A percentile compares a stretch with the other conserved stretches of the same genome.
phyloP scores from a whole-genome alignment of 805 yeast genomes.

The Isabelozyma rhagii region DNA sequence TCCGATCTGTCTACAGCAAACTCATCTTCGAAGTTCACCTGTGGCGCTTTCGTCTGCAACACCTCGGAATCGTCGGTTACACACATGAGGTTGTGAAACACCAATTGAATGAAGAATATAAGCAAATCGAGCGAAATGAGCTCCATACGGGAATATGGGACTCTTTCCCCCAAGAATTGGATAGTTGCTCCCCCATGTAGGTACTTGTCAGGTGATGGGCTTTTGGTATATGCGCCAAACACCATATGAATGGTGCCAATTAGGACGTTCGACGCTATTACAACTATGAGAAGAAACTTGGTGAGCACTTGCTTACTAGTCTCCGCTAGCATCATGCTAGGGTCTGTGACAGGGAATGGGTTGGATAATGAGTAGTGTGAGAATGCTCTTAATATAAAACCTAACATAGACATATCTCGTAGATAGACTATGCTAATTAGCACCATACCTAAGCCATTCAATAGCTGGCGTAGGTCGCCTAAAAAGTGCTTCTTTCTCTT shows the following conservation, averaged over 20 bases:
- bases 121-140: conserved; percentile 24
- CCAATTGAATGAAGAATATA: conserved; percentile 23
- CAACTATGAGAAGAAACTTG: conserved; percentile 21
- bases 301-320: conserved; percentile 23
- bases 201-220: conserved; percentile 12
- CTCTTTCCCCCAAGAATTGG: conserved; percentile 39
- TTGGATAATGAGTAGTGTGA: conserved; percentile 26
- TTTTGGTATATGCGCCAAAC: conserved; percentile 18
- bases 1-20: conserved; percentile 13
- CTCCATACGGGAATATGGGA: conserved; percentile 22
- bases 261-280: conserved; percentile 19
- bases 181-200: conserved; percentile 33
- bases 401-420: conserved; percentile 37
- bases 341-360: conserved; percentile 20
- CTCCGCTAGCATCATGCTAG: conserved; percentile 13
- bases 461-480: conserved; percentile 27
- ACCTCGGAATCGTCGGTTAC: conserved; percentile 28
- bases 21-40: conserved; percentile 1
- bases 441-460: conserved; percentile 34
- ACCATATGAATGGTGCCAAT: conserved; percentile 25
- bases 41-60: conserved; percentile 10
- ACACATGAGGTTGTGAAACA: conserved; percentile 31
- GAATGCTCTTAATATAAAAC: conserved; percentile 22
- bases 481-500: conserved; percentile 41
- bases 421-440: conserved; percentile 37